Evolutionary conservation across 805 yeast species (phyloP).

Genomic region (Nakazawaea populi): DNA sequence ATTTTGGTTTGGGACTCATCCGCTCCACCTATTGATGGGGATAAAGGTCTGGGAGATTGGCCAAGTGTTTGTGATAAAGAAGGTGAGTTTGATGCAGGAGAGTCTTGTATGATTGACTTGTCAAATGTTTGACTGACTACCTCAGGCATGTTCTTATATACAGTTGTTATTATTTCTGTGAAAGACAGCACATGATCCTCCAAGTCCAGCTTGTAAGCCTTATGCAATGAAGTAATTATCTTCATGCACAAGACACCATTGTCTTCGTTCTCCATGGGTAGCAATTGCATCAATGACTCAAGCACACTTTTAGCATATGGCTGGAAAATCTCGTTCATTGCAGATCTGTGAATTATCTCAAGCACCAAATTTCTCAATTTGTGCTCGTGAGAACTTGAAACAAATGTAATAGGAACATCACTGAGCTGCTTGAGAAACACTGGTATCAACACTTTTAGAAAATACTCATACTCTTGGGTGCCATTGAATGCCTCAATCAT

Average conservation of each 20-base stretch:
- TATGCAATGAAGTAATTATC: slow-evolving; percentile 77
- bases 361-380: slow-evolving; percentile 71
- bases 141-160: slow-evolving; percentile 74
- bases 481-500: slow-evolving; percentile 80
- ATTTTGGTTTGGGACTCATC: slow-evolving; percentile 40
- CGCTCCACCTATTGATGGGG: slow-evolving; percentile 35
- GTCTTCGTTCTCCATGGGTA: slow-evolving; percentile 85
- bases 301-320: slow-evolving; percentile 60
- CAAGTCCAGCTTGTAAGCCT: slow-evolving; percentile 67
- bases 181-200: slow-evolving; percentile 73
- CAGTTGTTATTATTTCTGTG: slow-evolving; percentile 64
- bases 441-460: slow-evolving; percentile 66
- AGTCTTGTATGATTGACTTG: not conserved
- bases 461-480: slow-evolving; percentile 74
- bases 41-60: slow-evolving; percentile 31
- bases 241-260: slow-evolving; percentile 91
- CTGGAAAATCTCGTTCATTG: slow-evolving; percentile 75
- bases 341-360: slow-evolving; percentile 76
- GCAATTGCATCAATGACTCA: slow-evolving; percentile 49
- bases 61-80: slow-evolving; percentile 10
- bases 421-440: slow-evolving; percentile 58
- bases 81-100: not conserved
- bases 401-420: slow-evolving; percentile 67
- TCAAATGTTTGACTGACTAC: slow-evolving; percentile 48
- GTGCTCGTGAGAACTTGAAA: slow-evolving; percentile 61